phyloP scores from a whole-genome alignment of 1,284 basidiomycete genomes.

The Cutaneotrichosporon sp. region DNA sequence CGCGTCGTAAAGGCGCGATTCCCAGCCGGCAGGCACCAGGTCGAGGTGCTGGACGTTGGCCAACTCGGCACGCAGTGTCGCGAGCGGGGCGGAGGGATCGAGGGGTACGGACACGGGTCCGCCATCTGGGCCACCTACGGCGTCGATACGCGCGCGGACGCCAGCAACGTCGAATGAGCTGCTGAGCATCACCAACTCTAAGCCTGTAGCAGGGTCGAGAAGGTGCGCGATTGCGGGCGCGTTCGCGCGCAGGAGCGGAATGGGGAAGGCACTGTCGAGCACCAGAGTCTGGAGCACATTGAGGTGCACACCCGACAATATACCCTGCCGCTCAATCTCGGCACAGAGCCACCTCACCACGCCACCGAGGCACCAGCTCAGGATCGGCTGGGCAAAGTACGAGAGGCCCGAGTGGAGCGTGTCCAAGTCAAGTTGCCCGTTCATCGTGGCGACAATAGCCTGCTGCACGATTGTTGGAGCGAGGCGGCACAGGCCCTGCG shows the following conservation, averaged over 20 bases:
- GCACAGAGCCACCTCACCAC: constrained; percentile 53
- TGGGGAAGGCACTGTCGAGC: constrained; percentile 42
- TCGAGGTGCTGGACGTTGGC: constrained; percentile 28
- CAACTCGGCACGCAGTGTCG: constrained; percentile 25
- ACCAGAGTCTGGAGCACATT: constrained; percentile 49
- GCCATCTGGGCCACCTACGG: constrained; percentile 19
- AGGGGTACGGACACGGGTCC: constrained; percentile 7
- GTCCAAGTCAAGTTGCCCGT: constrained; percentile 56
- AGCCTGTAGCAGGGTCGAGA: constrained; percentile 33
- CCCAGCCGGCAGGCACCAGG: constrained; percentile 26
- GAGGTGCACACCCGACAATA: constrained; percentile 45
- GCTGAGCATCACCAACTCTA: constrained; percentile 39
- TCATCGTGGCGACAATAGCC: constrained; percentile 52
- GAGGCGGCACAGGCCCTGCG: constrained; percentile 52
- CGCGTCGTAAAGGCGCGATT: constrained; percentile 20
- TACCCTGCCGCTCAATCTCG: constrained; percentile 48
- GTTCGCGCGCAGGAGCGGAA: constrained; percentile 38
- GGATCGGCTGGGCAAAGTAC: constrained; percentile 58
- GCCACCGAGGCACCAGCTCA: constrained; percentile 57
- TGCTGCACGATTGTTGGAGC: constrained; percentile 57
- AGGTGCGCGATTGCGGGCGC: constrained; percentile 31
- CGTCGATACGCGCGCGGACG: constrained; percentile 32
- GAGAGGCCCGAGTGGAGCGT: constrained; percentile 56
- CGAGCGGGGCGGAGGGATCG: constrained; percentile 3
- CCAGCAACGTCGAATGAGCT: constrained; percentile 39